Evolutionary conservation across 2,329 filamentous ascomycete species (phyloP).

Genomic region (Fusarium sp.): DNA sequence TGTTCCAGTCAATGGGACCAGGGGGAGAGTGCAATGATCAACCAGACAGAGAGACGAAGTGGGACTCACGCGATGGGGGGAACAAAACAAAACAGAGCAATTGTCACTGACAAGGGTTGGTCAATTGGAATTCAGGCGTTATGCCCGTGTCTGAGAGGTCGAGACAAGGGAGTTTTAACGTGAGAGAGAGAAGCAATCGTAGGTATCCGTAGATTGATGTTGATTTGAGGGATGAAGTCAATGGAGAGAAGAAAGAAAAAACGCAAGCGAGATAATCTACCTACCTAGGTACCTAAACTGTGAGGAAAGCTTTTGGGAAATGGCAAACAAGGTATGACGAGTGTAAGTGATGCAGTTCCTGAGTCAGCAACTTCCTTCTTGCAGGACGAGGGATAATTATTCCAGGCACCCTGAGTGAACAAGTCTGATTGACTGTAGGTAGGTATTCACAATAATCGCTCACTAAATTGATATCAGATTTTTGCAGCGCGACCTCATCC

Average conservation of each 20-base stretch:
- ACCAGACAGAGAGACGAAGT: conserved; percentile 8
- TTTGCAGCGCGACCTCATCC: conserved; percentile 2
- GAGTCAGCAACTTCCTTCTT: conserved; percentile 18
- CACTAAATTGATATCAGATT: conserved; percentile 21
- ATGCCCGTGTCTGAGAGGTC: conserved; percentile 22
- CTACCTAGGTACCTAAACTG: background rate
- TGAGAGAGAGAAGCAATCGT: background rate
- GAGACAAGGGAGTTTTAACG: conserved; percentile 15
- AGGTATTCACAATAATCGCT: conserved; percentile 34
- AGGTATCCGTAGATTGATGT: background rate
- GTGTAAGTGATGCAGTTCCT: conserved; percentile 5
- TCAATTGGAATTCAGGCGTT: conserved; percentile 33
- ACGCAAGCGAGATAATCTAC: conserved; percentile 5
- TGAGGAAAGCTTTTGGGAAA: conserved; percentile 25
- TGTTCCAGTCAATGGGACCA: conserved; percentile 29
- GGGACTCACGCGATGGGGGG: conserved; percentile 32
- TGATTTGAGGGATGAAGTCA: conserved; percentile 1
- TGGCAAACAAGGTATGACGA: background rate
- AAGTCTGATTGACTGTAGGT: background rate
- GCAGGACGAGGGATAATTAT: conserved; percentile 29
- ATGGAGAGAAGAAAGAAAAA: background rate
- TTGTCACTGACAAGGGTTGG: conserved; percentile 29
- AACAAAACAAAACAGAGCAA: conserved; percentile 36
- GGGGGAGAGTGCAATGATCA: conserved; percentile 24
- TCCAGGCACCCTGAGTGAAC: conserved; percentile 10